Conservation (phyloP, 768 basidiomycete genomes). For the Podaxis pistillaris region DNA sequence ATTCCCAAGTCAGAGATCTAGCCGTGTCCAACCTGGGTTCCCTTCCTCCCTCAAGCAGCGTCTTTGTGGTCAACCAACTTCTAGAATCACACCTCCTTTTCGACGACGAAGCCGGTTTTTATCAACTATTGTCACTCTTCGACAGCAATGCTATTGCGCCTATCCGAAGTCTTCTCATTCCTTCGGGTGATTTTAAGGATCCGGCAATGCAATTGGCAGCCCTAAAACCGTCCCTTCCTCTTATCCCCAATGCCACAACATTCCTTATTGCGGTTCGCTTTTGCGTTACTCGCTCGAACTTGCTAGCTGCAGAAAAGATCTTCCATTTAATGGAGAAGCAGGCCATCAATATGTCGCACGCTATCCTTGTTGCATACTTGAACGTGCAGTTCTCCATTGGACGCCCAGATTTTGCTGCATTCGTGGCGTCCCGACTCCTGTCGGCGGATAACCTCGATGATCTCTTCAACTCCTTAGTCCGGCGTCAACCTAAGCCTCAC, state of each 20-base stretch:
- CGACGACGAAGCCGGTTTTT: slow-evolving; percentile 45
- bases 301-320: slow-evolving; percentile 43
- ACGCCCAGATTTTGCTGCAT: slow-evolving; percentile 47
- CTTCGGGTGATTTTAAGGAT: neutral
- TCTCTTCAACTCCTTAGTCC: slow-evolving; percentile 24
- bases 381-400: slow-evolving; percentile 51
- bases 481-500: slow-evolving; percentile 9
- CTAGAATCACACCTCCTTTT: slow-evolving; percentile 59
- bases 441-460: neutral
- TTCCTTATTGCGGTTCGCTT: slow-evolving; percentile 64
- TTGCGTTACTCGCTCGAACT: slow-evolving; percentile 41
- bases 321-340: slow-evolving; percentile 44
- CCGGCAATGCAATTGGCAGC: neutral
- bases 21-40: slow-evolving; percentile 46
- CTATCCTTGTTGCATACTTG: slow-evolving; percentile 52
- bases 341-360: slow-evolving; percentile 44
- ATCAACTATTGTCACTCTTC: slow-evolving; percentile 51
- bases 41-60: slow-evolving; percentile 39
- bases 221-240: slow-evolving; percentile 4
- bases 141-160: slow-evolving; percentile 18
- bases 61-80: slow-evolving; percentile 68
- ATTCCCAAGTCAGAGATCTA: slow-evolving; percentile 49
- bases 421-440: neutral
- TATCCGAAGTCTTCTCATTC: neutral
- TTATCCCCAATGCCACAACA: slow-evolving; percentile 54